A percentile compares a stretch with the other conserved stretches of the same genome.
These are phyloP conservation scores for Sporothrix euskadiensis DNA, from an alignment of 2,329 filamentous ascomycete species.

Conservation along the genomic window DNA sequence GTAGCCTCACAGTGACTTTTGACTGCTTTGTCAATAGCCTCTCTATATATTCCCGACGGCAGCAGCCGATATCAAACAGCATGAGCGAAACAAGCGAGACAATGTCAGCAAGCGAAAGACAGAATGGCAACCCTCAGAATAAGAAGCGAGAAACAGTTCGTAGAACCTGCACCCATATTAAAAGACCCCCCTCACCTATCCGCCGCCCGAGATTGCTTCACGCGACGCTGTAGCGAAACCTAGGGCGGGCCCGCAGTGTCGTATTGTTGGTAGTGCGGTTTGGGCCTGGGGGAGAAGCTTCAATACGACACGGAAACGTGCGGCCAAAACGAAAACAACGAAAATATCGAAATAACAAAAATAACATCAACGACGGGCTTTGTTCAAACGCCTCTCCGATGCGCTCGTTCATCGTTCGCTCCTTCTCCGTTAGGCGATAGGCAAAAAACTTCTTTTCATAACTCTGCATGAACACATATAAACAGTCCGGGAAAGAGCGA, in stretches of 20 bases:
- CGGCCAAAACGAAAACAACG: neutral
- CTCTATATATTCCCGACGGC: neutral
- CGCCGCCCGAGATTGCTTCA: constrained; percentile 18
- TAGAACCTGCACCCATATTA: neutral
- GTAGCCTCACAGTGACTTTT: too few relatives aligned
- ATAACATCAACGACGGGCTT: neutral
- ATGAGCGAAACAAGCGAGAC: neutral
- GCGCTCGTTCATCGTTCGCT: neutral
- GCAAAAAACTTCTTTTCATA: neutral
- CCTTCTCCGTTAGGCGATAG: neutral
- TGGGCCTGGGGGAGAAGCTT: neutral
- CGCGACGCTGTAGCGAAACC: constrained; percentile 19
- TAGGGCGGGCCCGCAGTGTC: constrained; percentile 10
- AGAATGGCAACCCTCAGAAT: neutral
- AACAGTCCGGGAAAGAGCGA: constrained; percentile 8
- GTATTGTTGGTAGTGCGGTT: neutral
- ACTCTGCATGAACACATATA: neutral
- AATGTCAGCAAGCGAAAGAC: neutral
- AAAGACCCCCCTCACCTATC: neutral
- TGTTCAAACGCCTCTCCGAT: neutral
- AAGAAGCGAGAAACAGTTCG: constrained; percentile 5
- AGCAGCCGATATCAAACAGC: constrained; percentile 1
- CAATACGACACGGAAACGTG: constrained; percentile 18
- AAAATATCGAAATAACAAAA: neutral
- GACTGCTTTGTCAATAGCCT: neutral